Percentiles rank a stretch among this genome's conserved stretches.
Conservation (phyloP, 2,329 filamentous ascomycete genomes). For the Sclerotinia borealis region DNA sequence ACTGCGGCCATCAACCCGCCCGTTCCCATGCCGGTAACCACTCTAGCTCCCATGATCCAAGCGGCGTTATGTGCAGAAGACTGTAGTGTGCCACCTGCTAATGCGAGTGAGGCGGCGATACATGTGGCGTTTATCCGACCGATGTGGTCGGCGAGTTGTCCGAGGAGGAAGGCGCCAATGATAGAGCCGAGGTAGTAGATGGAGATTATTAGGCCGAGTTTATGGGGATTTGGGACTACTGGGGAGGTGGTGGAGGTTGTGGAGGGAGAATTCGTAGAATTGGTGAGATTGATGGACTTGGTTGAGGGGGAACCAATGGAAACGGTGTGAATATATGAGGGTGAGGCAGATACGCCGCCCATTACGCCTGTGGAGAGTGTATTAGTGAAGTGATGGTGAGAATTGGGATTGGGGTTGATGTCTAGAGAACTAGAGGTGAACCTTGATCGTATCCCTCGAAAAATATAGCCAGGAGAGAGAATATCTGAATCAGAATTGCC, state of each 20-base stretch:
- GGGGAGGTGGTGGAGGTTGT: constrained; percentile 11
- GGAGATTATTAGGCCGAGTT: background rate
- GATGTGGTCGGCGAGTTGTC: constrained; percentile 44
- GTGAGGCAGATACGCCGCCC: constrained; percentile 43
- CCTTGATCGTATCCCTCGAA: constrained; percentile 48
- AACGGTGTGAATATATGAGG: constrained; percentile 39
- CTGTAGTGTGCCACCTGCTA: constrained; percentile 29
- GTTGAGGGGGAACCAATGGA: constrained; percentile 30
- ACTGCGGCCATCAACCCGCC: constrained; percentile 32
- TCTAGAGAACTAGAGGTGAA: too few relatives aligned
- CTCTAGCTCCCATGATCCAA: constrained; percentile 31
- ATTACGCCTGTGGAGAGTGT: constrained; percentile 34
- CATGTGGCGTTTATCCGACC: constrained; percentile 48
- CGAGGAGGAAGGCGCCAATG: constrained; percentile 33
- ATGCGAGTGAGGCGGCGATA: constrained; percentile 35
- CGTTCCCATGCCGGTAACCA: constrained; percentile 32
- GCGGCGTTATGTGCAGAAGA: constrained; percentile 21
- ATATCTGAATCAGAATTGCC: background rate
- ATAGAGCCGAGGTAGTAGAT: constrained; percentile 32
- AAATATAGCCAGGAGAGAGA: constrained; percentile 28
- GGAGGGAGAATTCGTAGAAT: too few relatives aligned
- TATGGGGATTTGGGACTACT: too few relatives aligned
- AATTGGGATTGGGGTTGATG: background rate
- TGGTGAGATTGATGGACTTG: too few relatives aligned
- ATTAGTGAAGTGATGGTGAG: background rate